A percentile compares a stretch with the other conserved stretches of the same genome.
Evolutionary conservation across 2,329 filamentous ascomycete genomes (phyloP).

Genomic region (Venturia carpophila): DNA sequence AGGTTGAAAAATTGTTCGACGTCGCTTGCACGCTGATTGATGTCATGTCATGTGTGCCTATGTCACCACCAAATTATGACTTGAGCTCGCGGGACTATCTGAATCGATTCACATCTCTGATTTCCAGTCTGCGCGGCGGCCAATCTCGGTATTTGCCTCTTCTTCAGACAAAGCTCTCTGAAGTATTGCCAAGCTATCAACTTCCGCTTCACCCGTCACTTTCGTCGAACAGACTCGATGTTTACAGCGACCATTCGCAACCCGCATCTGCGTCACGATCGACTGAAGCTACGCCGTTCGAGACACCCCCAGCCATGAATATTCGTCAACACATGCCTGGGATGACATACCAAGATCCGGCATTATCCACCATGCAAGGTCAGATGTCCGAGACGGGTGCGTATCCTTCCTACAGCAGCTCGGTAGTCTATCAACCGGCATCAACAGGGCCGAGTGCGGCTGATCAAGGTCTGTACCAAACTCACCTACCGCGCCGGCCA

Average conservation of each 20-base stretch:
- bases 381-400: conserved; percentile 6
- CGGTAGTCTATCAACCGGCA: conserved; percentile 1
- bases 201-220: conserved; percentile 13
- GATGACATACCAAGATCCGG: conserved; percentile 13
- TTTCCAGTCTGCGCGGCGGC: conserved; percentile 65
- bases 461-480: conserved; percentile 13
- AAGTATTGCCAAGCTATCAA: conserved; percentile 17
- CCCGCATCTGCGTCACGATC: background rate
- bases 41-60: conserved; percentile 56
- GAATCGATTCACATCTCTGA: conserved; percentile 55
- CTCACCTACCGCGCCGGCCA: conserved; percentile 13
- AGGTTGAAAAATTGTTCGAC: conserved; percentile 75
- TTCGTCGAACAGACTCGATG: conserved; percentile 13
- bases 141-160: conserved; percentile 70
- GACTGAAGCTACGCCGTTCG: conserved; percentile 10
- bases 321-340: conserved; percentile 10
- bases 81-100: conserved; percentile 66
- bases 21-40: conserved; percentile 66
- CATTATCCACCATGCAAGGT: conserved; percentile 4
- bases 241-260: conserved; percentile 11
- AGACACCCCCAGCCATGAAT: background rate
- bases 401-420: conserved; percentile 14
- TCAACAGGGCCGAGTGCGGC: conserved; percentile 3
- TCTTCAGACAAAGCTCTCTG: conserved; percentile 54
- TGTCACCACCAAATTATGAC: conserved; percentile 50